A percentile compares a stretch with the other conserved stretches of the same genome.
These are phyloP conservation scores for Ophiostoma australiae DNA, from an alignment of 2,329 filamentous ascomycete species.

Conservation along the genomic window DNA sequence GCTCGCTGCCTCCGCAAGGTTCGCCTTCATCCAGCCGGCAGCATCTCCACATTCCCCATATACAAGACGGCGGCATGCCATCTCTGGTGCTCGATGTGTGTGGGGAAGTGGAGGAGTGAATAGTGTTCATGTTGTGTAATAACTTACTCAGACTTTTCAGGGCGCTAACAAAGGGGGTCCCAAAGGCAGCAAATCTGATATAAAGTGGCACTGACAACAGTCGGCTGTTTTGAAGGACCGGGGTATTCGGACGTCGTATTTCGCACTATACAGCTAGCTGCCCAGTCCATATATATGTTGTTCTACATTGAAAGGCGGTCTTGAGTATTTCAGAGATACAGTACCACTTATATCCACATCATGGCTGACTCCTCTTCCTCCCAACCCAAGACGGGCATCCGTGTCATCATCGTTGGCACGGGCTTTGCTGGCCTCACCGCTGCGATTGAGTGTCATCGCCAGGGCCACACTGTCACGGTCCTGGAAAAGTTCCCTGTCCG, in stretches of 20 bases:
- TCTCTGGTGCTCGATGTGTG: neutral
- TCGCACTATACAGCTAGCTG: neutral
- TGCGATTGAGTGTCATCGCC: constrained; percentile 55
- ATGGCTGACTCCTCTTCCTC: neutral
- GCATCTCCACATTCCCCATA: constrained; percentile 4
- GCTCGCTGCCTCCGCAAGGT: neutral
- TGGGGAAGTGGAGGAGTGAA: constrained; percentile 1
- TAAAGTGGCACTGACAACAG: neutral
- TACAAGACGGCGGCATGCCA: constrained; percentile 1
- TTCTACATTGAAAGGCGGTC: neutral
- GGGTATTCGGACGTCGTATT: constrained; percentile 2
- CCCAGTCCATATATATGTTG: neutral
- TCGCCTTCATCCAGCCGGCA: constrained; percentile 8
- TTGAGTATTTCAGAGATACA: neutral
- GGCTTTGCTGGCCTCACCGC: constrained; percentile 58
- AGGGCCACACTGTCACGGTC: constrained; percentile 51
- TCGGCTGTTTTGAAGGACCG: neutral
- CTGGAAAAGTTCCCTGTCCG: constrained; percentile 51
- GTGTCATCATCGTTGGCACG: constrained; percentile 49
- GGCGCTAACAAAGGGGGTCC: neutral
- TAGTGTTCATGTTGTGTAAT: constrained; percentile 3
- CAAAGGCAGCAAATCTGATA: neutral
- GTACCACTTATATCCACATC: constrained; percentile 1
- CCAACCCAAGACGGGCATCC: constrained; percentile 37
- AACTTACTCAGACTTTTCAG: constrained; percentile 1